Conservation (phyloP, 768 basidiomycete species). For the Suillus occidentalis region DNA sequence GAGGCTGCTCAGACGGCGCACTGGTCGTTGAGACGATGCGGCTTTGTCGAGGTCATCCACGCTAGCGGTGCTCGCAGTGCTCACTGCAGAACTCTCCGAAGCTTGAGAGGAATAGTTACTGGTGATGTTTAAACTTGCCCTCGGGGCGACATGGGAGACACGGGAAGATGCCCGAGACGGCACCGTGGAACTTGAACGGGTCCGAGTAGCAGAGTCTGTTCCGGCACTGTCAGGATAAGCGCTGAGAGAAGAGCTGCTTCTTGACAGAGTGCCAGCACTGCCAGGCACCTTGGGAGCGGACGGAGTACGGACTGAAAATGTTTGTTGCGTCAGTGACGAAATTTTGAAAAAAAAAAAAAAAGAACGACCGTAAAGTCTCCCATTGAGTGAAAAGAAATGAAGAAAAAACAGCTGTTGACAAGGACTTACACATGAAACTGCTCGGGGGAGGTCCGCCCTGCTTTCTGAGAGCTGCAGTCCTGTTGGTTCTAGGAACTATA, state of each 20-base stretch:
- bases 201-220: constrained; percentile 9
- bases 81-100: constrained; percentile 27
- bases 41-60: constrained; percentile 16
- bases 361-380: background rate
- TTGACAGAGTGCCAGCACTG: constrained; percentile 34
- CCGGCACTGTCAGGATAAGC: constrained; percentile 24
- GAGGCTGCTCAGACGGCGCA: constrained; percentile 57
- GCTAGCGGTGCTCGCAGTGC: constrained; percentile 28
- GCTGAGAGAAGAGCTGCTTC: constrained; percentile 43
- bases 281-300: constrained; percentile 43
- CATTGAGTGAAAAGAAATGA: background rate
- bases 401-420: background rate
- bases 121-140: constrained; percentile 12
- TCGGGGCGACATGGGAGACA: constrained; percentile 29
- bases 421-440: constrained; percentile 68
- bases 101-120: constrained; percentile 26
- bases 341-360: constrained; percentile 9
- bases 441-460: constrained; percentile 54
- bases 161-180: constrained; percentile 46
- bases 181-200: constrained; percentile 17
- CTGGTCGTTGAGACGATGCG: constrained; percentile 27
- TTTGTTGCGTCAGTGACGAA: background rate
- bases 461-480: constrained; percentile 45
- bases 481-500: constrained; percentile 45
- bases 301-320: constrained; percentile 45